These are phyloP conservation scores for Fusarium concolor DNA, from an alignment of 2,329 filamentous ascomycete genomes.

Conservation along the genomic window DNA sequence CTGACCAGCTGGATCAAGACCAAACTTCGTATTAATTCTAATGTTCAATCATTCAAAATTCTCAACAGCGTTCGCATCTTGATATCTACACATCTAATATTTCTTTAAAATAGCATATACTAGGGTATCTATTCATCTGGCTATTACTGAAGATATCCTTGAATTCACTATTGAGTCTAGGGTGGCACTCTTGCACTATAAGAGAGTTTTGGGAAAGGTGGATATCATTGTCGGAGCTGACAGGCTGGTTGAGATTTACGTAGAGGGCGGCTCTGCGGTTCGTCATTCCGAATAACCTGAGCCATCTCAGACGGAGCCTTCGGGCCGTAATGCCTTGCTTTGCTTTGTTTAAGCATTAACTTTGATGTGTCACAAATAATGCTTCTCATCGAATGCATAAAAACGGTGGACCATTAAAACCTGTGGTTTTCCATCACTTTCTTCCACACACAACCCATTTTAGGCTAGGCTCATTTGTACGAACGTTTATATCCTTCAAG, in stretches of 20 bases:
- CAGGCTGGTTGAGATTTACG: background rate
- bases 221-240: background rate
- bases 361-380: background rate
- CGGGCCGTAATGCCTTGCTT: constrained; percentile 1
- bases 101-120: too few species aligned
- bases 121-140: too few species aligned
- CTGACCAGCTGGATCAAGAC: too few species aligned
- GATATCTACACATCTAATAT: too few species aligned
- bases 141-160: too few species aligned
- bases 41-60: too few species aligned
- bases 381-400: background rate
- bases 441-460: background rate
- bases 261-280: constrained; percentile 2
- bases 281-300: background rate
- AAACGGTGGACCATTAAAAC: background rate
- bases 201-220: too few species aligned
- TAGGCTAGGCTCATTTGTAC: background rate
- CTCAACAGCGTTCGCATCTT: too few species aligned
- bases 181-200: too few species aligned
- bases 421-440: background rate
- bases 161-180: too few species aligned
- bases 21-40: too few species aligned
- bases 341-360: background rate
- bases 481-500: background rate
- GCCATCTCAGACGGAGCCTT: background rate